Conservation (phyloP, 139 green algal species). For the Chlamydomonas schloesseri region DNA sequence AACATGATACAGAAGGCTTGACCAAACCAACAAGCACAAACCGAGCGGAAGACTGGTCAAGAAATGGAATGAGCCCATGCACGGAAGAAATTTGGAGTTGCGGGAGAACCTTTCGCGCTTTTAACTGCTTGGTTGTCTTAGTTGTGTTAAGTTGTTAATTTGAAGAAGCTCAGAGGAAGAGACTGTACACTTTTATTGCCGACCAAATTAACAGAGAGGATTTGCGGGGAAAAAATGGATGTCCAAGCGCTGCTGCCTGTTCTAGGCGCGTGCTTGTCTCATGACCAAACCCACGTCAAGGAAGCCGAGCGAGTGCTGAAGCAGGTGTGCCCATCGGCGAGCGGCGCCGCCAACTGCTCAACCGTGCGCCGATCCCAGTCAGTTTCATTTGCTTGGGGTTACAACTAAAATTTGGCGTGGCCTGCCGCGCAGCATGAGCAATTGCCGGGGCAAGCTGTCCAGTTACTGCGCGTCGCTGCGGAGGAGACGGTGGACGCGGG, state of each 20-base stretch:
- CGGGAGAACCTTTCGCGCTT: no score
- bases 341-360: constrained; percentile 1
- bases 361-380: no score
- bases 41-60: no score
- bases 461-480: constrained; percentile 87
- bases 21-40: no score
- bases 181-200: no score
- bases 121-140: no score
- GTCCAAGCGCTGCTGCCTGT: constrained; percentile 70
- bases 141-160: no score
- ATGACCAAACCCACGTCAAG: constrained; percentile 70
- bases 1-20: no score
- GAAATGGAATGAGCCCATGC: no score
- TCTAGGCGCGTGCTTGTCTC: constrained; percentile 70
- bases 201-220: no score
- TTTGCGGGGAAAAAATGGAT: constrained; percentile 64
- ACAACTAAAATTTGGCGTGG: not conserved
- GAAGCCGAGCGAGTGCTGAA: constrained; percentile 80
- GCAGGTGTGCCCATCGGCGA: constrained; percentile 64
- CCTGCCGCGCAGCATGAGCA: constrained; percentile 70
- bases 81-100: no score
- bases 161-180: no score
- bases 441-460: constrained; percentile 73
- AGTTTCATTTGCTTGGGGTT: not conserved
- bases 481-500: constrained; percentile 76